phyloP scores from a whole-genome alignment of 441 rosid genomes.

The Erodium texanum region DNA sequence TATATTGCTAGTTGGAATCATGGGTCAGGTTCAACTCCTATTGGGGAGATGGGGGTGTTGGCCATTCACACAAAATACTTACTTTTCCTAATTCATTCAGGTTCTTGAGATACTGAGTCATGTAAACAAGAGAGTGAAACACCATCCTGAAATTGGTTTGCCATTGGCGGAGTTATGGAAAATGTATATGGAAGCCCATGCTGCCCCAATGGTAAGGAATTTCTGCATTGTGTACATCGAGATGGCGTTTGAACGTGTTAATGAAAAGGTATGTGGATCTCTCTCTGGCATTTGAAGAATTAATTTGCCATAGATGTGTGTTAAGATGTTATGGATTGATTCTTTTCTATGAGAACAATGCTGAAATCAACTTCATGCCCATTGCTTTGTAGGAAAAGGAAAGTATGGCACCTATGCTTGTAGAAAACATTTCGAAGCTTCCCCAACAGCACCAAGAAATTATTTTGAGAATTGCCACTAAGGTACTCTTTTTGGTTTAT shows the following conservation, averaged over 20 bases:
- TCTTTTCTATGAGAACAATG: background rate
- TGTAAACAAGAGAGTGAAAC: slow-evolving; percentile 91
- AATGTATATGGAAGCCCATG: slow-evolving; percentile 48
- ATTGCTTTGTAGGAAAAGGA: slow-evolving; percentile 59
- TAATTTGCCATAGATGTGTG: slow-evolving; percentile 9
- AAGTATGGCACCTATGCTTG: slow-evolving; percentile 53
- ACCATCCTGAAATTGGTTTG: slow-evolving; percentile 66
- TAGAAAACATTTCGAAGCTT: slow-evolving; percentile 57
- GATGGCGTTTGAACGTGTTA: slow-evolving; percentile 82
- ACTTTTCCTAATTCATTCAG: slow-evolving; percentile 26
- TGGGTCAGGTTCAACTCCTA: background rate
- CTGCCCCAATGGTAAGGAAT: slow-evolving; percentile 67
- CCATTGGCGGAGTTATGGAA: slow-evolving; percentile 67
- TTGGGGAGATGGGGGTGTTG: background rate
- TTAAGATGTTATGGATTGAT: slow-evolving; percentile 3
- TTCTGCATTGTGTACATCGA: slow-evolving; percentile 85
- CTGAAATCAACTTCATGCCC: slow-evolving; percentile 7
- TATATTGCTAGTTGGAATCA: background rate
- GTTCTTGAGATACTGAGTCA: slow-evolving; percentile 94
- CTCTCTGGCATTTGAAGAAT: slow-evolving; percentile 11
- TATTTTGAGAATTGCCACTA: slow-evolving; percentile 54
- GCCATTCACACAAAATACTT: background rate
- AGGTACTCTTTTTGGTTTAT: slow-evolving; percentile 34
- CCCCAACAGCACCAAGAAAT: slow-evolving; percentile 81
- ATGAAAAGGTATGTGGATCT: slow-evolving; percentile 43